Percentiles rank a stretch among this genome's conserved stretches.
Evolutionary conservation across 1,284 basidiomycete genomes (phyloP).

Genomic region (Ustilago curta): DNA sequence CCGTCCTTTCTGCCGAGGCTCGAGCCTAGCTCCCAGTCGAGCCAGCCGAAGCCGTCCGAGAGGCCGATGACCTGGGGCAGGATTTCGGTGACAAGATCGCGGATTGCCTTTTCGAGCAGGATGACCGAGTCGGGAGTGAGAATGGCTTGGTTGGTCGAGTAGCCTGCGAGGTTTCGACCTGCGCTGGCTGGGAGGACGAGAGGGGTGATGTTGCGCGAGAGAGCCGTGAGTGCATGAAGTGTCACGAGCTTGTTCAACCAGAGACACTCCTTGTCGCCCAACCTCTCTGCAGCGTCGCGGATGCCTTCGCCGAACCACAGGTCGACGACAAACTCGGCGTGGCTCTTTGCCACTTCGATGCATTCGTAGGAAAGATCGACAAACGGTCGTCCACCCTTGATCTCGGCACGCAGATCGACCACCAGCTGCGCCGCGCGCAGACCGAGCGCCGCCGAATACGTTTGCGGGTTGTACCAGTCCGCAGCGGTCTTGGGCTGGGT

Average conservation of each 20-base stretch:
- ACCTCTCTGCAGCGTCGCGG: constrained; percentile 33
- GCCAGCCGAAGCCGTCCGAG: constrained; percentile 80
- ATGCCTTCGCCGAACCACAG: constrained; percentile 64
- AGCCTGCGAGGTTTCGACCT: constrained; percentile 75
- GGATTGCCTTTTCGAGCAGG: constrained; percentile 74
- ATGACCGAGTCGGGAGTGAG: constrained; percentile 72
- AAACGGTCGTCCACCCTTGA: constrained; percentile 50
- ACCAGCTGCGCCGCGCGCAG: constrained; percentile 60
- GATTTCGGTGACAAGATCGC: constrained; percentile 73
- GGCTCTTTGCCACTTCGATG: constrained; percentile 60
- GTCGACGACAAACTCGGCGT: constrained; percentile 63
- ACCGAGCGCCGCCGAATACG: constrained; percentile 55
- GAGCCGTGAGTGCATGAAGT: constrained; percentile 51
- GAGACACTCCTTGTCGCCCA: constrained; percentile 37
- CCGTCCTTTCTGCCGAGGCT: constrained; percentile 77
- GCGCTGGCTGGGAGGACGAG: constrained; percentile 75
- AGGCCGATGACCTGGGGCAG: constrained; percentile 79
- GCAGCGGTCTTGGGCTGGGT: constrained; percentile 35
- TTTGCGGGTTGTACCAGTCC: constrained; percentile 56
- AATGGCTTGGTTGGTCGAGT: constrained; percentile 73
- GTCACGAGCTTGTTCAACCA: constrained; percentile 60
- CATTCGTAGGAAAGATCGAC: constrained; percentile 60
- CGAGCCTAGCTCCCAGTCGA: constrained; percentile 78
- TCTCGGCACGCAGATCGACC: constrained; percentile 57
- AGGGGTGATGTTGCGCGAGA: constrained; percentile 60